These are phyloP conservation scores for Penicillium nordicum DNA, from an alignment of 2,329 filamentous ascomycete species.

Conservation along the genomic window DNA sequence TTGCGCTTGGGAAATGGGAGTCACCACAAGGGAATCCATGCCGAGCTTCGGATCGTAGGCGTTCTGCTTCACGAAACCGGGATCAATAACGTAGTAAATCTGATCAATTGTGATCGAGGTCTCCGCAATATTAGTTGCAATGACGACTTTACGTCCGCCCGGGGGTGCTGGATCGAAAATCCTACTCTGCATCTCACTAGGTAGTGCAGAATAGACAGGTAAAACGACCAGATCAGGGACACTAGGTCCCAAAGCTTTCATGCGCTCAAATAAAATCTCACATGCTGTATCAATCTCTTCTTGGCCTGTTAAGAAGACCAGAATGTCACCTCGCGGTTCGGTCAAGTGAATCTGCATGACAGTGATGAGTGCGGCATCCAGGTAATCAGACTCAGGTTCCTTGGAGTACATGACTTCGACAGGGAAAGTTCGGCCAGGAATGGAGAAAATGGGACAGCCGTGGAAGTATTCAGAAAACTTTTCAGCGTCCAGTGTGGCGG, in stretches of 20 bases:
- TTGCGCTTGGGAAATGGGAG: slow-evolving; percentile 93
- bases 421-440: slow-evolving; percentile 90
- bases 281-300: slow-evolving; percentile 96
- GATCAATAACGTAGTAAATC: slow-evolving; percentile 95
- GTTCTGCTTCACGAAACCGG: slow-evolving; percentile 96
- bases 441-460: slow-evolving; percentile 92
- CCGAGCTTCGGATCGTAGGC: slow-evolving; percentile 95
- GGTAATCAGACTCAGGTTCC: slow-evolving; percentile 92
- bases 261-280: slow-evolving; percentile 88
- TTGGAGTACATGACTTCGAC: slow-evolving; percentile 94
- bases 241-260: slow-evolving; percentile 88
- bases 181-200: slow-evolving; percentile 85
- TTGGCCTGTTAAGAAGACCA: slow-evolving; percentile 95
- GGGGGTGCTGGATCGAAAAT: slow-evolving; percentile 92
- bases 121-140: slow-evolving; percentile 97
- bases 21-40: slow-evolving; percentile 95
- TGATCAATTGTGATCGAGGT: slow-evolving; percentile 97
- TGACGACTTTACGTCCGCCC: slow-evolving; percentile 87
- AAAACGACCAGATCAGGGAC: slow-evolving; percentile 91
- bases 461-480: slow-evolving; percentile 98
- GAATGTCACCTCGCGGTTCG: slow-evolving; percentile 86
- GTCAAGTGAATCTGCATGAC: slow-evolving; percentile 98
- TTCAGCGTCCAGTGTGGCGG: slow-evolving; percentile 91
- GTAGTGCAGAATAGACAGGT: slow-evolving; percentile 92
- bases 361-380: slow-evolving; percentile 89